Conservation (phyloP, 1,284 basidiomycete genomes). For the Ganoderma lucidum region DNA sequence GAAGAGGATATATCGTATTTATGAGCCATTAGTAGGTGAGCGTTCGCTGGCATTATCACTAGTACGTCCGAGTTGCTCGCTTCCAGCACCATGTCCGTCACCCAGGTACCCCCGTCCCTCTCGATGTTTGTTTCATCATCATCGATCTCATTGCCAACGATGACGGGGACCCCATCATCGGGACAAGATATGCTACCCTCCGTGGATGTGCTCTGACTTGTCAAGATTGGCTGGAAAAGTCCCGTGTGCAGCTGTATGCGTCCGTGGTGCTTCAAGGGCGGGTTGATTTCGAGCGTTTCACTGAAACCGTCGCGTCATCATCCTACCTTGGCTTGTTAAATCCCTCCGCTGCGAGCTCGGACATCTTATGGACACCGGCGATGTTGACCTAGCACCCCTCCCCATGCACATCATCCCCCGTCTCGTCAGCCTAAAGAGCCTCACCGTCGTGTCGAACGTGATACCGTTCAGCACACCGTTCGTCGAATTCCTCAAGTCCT, state of each 20-base stretch:
- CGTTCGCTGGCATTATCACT: neutral
- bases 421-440: neutral
- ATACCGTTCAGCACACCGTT: neutral
- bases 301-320: neutral
- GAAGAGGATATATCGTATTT: neutral
- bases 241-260: neutral
- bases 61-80: neutral
- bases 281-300: neutral
- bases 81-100: neutral
- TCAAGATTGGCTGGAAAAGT: neutral
- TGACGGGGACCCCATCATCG: neutral
- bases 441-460: neutral
- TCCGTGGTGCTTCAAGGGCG: neutral
- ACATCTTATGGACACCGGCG: neutral
- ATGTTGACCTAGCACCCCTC: neutral
- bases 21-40: neutral
- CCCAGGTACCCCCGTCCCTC: neutral
- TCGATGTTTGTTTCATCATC: neutral
- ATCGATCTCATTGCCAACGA: neutral
- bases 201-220: neutral
- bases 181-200: neutral
- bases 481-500: neutral
- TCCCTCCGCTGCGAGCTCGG: neutral
- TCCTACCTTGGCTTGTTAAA: neutral
- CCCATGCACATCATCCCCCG: neutral